Percentiles rank a stretch among this genome's conserved stretches.
Conservation (phyloP, 805 yeast genomes). For the Pichia phayaonensis region DNA sequence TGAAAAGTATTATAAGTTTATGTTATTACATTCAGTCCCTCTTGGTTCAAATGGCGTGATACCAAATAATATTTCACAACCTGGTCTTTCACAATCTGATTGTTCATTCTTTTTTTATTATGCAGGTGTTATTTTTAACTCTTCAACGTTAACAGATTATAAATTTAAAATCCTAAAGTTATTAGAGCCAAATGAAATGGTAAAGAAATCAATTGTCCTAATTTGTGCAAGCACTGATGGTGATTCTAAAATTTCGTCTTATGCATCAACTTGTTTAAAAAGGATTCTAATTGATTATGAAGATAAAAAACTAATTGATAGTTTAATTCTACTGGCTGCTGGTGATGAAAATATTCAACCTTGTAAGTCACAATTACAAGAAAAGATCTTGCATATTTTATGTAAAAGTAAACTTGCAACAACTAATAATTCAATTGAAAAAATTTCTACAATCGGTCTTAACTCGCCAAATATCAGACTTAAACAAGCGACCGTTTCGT, state of each 20-base stretch:
- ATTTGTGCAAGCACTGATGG: slow-evolving; percentile 60
- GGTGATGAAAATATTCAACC: slow-evolving; percentile 47
- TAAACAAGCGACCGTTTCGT: slow-evolving; percentile 50
- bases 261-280: slow-evolving; percentile 43
- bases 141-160: slow-evolving; percentile 35
- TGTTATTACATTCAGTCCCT: slow-evolving; percentile 45
- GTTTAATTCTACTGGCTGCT: slow-evolving; percentile 39
- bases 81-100: slow-evolving; percentile 57
- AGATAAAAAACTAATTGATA: slow-evolving; percentile 34
- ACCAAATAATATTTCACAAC: slow-evolving; percentile 42
- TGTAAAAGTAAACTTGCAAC: slow-evolving; percentile 49
- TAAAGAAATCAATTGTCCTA: slow-evolving; percentile 31
- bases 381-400: slow-evolving; percentile 43
- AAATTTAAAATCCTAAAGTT: slow-evolving; percentile 38
- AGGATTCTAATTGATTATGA: slow-evolving; percentile 49
- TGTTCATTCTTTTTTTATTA: slow-evolving; percentile 56
- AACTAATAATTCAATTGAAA: slow-evolving; percentile 31
- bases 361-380: slow-evolving; percentile 46
- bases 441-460: slow-evolving; percentile 54
- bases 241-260: slow-evolving; percentile 45
- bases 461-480: slow-evolving; percentile 44
- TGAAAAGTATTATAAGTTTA: slow-evolving; percentile 44
- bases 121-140: slow-evolving; percentile 57
- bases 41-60: slow-evolving; percentile 30
- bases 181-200: slow-evolving; percentile 32